Evolutionary conservation across 768 basidiomycete genomes (phyloP).

Genomic region (Zangia roseola): DNA sequence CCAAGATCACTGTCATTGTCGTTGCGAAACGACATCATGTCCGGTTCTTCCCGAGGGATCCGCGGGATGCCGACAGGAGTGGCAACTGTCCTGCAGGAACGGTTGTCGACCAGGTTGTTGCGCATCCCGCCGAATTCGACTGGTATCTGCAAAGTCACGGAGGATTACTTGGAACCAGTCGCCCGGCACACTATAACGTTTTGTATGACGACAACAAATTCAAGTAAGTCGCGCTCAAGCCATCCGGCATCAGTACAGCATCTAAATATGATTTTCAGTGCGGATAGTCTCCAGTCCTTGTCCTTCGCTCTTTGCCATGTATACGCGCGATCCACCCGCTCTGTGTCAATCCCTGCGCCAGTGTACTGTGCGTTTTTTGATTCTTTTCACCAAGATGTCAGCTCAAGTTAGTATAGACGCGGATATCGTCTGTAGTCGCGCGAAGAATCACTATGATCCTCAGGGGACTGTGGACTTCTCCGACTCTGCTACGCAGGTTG

Average conservation of each 20-base stretch:
- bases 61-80: conserved; percentile 54
- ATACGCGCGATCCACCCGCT: conserved; percentile 76
- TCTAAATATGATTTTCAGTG: conserved; percentile 34
- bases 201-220: conserved; percentile 55
- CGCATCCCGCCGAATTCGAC: conserved; percentile 72
- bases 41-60: conserved; percentile 51
- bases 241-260: not conserved
- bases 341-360: conserved; percentile 80
- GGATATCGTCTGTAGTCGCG: conserved; percentile 72
- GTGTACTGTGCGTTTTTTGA: conserved; percentile 64
- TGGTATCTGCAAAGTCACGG: conserved; percentile 79
- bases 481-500: conserved; percentile 52
- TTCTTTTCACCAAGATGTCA: not conserved
- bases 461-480: conserved; percentile 54
- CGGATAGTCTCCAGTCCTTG: conserved; percentile 65
- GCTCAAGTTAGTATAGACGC: conserved; percentile 50
- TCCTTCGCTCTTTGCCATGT: conserved; percentile 80
- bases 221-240: conserved; percentile 37
- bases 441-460: conserved; percentile 80
- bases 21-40: conserved; percentile 63
- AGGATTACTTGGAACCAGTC: conserved; percentile 74
- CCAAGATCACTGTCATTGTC: conserved; percentile 72
- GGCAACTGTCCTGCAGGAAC: conserved; percentile 79
- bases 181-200: conserved; percentile 56
- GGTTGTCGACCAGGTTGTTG: conserved; percentile 69